These are phyloP conservation scores for Trichocomaceae sp. DNA, from an alignment of 2,329 filamentous ascomycete genomes.

Conservation along the genomic window DNA sequence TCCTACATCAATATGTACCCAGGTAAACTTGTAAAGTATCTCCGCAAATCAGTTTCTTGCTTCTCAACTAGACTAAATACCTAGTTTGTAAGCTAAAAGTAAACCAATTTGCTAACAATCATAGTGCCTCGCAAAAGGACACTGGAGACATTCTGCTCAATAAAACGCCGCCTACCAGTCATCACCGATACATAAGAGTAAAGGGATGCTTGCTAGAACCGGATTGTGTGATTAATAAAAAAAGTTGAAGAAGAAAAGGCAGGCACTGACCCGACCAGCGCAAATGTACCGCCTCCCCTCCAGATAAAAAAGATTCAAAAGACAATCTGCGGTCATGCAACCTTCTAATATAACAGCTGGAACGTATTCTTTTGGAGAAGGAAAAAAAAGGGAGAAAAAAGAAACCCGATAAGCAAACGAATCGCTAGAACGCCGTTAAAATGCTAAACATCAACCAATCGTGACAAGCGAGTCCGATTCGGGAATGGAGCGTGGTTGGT, in stretches of 20 bases:
- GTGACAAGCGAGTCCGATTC: constrained; percentile 21
- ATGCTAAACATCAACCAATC: constrained; percentile 35
- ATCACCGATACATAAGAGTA: constrained; percentile 4
- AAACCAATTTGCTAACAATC: not conserved
- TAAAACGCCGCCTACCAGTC: not conserved
- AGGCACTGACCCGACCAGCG: constrained; percentile 39
- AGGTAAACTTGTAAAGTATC: too few species aligned
- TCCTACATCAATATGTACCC: too few species aligned
- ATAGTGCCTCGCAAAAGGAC: not conserved
- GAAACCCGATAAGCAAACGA: constrained; percentile 22
- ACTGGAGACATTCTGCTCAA: not conserved
- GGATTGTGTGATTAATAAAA: constrained; percentile 10
- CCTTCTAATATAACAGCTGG: constrained; percentile 33
- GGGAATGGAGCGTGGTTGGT: constrained; percentile 4
- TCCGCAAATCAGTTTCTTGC: not conserved
- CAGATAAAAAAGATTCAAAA: not conserved
- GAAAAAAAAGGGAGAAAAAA: constrained; percentile 17
- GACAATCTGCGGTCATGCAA: constrained; percentile 29
- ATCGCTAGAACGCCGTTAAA: constrained; percentile 42
- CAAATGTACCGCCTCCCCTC: constrained; percentile 34
- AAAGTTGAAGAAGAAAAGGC: constrained; percentile 18
- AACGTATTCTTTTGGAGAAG: constrained; percentile 16
- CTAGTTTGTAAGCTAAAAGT: not conserved
- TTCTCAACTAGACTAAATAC: not conserved
- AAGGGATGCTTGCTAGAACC: constrained; percentile 7